A percentile compares a stretch with the other conserved stretches of the same genome.
These are phyloP conservation scores for Apiospora arundinis DNA, from an alignment of 2,329 filamentous ascomycete species.

Conservation along the genomic window DNA sequence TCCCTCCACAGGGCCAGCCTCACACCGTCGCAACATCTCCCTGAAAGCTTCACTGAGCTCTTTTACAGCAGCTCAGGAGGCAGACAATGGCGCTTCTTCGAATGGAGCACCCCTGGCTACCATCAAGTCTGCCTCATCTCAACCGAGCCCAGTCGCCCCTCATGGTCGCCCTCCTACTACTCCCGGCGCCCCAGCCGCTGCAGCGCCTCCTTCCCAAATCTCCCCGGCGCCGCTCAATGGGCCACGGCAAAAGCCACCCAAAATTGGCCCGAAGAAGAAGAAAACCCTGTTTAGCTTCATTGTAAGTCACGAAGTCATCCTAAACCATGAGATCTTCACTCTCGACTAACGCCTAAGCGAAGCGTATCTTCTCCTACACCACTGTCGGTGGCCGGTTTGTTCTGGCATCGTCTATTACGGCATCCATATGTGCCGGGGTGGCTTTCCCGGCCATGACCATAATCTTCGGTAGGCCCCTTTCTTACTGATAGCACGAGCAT, in stretches of 20 bases:
- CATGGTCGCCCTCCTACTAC: not conserved
- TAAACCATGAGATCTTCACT: rapidly evolving
- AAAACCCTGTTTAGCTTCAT: not conserved
- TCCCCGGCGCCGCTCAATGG: not conserved
- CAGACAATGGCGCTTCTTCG: not conserved
- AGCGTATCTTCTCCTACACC: slow-evolving; percentile 40
- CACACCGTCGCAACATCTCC: not conserved
- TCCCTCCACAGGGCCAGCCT: not conserved
- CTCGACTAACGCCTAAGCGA: slow-evolving; percentile 25
- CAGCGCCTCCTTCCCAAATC: no score
- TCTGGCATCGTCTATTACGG: slow-evolving; percentile 32
- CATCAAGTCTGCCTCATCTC: not conserved
- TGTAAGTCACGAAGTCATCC: not conserved
- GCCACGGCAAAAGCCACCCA: not conserved
- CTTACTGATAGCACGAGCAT: no score
- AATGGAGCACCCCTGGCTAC: not conserved
- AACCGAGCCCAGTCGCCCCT: not conserved
- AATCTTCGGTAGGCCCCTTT: slow-evolving; percentile 62
- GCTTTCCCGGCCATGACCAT: slow-evolving; percentile 58
- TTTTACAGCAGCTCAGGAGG: not conserved
- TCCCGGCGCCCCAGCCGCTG: not conserved
- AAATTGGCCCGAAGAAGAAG: not conserved
- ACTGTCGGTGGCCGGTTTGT: slow-evolving; percentile 36
- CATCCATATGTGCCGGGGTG: slow-evolving; percentile 37
- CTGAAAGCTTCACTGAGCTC: not conserved